Evolutionary conservation across 2,329 filamentous ascomycete genomes (phyloP).

Genomic region (Apiospora aurea): DNA sequence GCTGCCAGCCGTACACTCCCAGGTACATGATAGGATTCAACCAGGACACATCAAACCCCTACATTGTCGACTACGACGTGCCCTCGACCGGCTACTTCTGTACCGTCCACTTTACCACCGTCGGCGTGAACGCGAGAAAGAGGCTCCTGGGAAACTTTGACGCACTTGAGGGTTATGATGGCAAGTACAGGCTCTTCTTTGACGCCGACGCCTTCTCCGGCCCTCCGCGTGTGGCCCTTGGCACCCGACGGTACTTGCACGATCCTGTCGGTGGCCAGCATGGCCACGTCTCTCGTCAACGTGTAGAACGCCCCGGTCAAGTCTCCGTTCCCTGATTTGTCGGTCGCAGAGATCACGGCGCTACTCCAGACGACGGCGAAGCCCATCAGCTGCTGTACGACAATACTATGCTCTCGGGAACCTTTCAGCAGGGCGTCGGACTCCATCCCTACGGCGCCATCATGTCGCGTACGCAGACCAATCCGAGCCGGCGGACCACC

Average conservation of each 20-base stretch:
- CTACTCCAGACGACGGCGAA: constrained; percentile 41
- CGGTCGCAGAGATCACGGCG: constrained; percentile 38
- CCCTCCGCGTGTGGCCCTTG: constrained; percentile 35
- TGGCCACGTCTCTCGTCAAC: constrained; percentile 45
- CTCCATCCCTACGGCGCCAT: constrained; percentile 43
- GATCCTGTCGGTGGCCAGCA: constrained; percentile 39
- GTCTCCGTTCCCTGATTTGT: constrained; percentile 39
- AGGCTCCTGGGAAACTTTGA: constrained; percentile 29
- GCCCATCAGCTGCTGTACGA: constrained; percentile 39
- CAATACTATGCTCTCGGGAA: constrained; percentile 37
- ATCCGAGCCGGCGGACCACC: constrained; percentile 35
- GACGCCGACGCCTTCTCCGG: constrained; percentile 32
- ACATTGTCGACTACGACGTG: constrained; percentile 19
- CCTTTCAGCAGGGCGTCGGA: constrained; percentile 45
- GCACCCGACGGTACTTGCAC: not conserved
- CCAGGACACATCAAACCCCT: not conserved
- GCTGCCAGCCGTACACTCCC: not conserved
- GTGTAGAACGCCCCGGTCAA: constrained; percentile 46
- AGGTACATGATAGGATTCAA: not conserved
- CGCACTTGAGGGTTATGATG: constrained; percentile 24
- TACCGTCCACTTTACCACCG: constrained; percentile 29
- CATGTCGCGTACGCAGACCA: constrained; percentile 32
- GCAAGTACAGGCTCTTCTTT: constrained; percentile 32
- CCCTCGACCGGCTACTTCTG: constrained; percentile 32
- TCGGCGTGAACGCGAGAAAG: constrained; percentile 27